These are phyloP conservation scores for Mycena haematopus DNA, from an alignment of 768 basidiomycete species.

Conservation along the genomic window DNA sequence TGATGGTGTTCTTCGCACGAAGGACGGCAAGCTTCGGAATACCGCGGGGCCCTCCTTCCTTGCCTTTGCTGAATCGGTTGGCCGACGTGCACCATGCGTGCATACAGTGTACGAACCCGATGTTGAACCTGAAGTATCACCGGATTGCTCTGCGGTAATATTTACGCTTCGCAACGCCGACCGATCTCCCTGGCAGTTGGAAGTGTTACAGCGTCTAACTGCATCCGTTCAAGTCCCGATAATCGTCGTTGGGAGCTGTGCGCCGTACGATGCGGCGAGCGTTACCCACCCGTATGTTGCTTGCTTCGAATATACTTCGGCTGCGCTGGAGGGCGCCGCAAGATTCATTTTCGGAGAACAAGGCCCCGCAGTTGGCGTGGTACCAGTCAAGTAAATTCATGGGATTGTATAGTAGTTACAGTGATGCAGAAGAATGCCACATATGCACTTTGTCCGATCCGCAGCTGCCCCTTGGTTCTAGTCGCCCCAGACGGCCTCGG, in stretches of 20 bases:
- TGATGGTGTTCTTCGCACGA: slow-evolving; percentile 49
- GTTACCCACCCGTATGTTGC: slow-evolving; percentile 47
- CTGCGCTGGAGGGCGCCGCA: slow-evolving; percentile 54
- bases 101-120: slow-evolving; percentile 55
- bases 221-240: slow-evolving; percentile 38
- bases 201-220: slow-evolving; percentile 41
- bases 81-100: slow-evolving; percentile 38
- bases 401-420: neutral
- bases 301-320: slow-evolving; percentile 65
- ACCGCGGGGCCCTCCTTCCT: slow-evolving; percentile 64
- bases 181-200: slow-evolving; percentile 57
- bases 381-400: slow-evolving; percentile 14
- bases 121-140: slow-evolving; percentile 14
- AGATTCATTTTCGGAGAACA: slow-evolving; percentile 50
- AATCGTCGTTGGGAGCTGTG: slow-evolving; percentile 64
- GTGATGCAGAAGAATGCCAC: neutral
- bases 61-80: slow-evolving; percentile 51
- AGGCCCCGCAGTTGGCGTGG: slow-evolving; percentile 7
- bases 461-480: neutral
- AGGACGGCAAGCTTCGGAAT: slow-evolving; percentile 54
- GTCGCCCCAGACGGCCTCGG: slow-evolving; percentile 45
- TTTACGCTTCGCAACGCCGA: slow-evolving; percentile 68
- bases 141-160: slow-evolving; percentile 43
- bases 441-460: neutral
- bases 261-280: slow-evolving; percentile 65